These are phyloP conservation scores for Kwoniella botswanensis DNA, from an alignment of 768 basidiomycete genomes.

Conservation along the genomic window DNA sequence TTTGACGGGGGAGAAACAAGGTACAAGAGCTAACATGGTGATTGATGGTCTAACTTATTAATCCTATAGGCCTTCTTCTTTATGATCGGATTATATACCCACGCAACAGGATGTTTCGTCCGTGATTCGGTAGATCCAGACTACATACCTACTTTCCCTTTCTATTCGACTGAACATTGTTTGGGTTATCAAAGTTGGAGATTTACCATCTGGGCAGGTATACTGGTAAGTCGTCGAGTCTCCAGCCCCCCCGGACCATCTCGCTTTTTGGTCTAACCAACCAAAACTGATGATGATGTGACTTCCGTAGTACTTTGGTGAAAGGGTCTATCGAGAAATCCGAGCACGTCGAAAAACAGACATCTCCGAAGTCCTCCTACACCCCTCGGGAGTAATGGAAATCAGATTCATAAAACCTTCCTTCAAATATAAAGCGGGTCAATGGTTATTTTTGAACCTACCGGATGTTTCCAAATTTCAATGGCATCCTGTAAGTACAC, in stretches of 20 bases:
- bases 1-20: neutral
- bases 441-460: slow-evolving; percentile 48
- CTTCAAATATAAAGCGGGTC: slow-evolving; percentile 74
- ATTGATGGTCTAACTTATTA: too few relatives aligned
- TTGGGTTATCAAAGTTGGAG: slow-evolving; percentile 90
- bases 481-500: slow-evolving; percentile 91
- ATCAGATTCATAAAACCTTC: slow-evolving; percentile 87
- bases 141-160: slow-evolving; percentile 74
- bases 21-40: neutral
- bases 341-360: slow-evolving; percentile 77
- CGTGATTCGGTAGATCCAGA: slow-evolving; percentile 80
- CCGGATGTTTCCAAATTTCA: slow-evolving; percentile 82
- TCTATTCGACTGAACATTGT: slow-evolving; percentile 85
- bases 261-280: too few relatives aligned
- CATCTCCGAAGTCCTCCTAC: slow-evolving; percentile 83
- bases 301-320: slow-evolving; percentile 70
- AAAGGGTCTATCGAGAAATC: slow-evolving; percentile 81
- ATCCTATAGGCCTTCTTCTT: slow-evolving; percentile 31
- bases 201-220: slow-evolving; percentile 85
- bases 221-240: slow-evolving; percentile 60
- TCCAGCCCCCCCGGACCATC: too few relatives aligned
- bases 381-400: slow-evolving; percentile 92
- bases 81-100: slow-evolving; percentile 68
- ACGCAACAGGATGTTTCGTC: slow-evolving; percentile 86
- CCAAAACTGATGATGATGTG: neutral